A percentile compares a stretch with the other conserved stretches of the same genome.
Conservation (phyloP, 164 flowering plant species). For the Taxillus chinensis region DNA sequence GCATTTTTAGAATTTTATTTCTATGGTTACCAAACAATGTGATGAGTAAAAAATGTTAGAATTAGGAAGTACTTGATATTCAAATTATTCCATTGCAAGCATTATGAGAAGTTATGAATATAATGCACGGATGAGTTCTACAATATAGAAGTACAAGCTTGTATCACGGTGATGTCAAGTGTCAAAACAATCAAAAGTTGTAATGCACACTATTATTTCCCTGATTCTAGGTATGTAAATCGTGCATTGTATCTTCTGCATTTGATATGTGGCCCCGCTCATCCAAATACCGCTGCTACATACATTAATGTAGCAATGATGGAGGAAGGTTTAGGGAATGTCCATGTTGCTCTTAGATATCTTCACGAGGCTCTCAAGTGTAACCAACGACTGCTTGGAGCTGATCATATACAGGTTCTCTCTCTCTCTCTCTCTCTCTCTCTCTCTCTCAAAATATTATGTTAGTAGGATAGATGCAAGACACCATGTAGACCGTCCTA, state of each 20-base stretch:
- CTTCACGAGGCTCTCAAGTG: slow-evolving; percentile 94
- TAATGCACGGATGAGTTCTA: background rate
- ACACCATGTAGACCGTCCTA: too few species aligned
- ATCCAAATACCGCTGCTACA: slow-evolving; percentile 96
- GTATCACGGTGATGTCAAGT: background rate
- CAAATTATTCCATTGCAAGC: too few species aligned
- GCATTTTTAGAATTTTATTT: too few species aligned
- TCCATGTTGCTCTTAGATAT: slow-evolving; percentile 87
- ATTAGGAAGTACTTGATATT: too few species aligned
- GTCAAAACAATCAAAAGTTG: too few species aligned
- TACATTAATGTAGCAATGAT: slow-evolving; percentile 98
- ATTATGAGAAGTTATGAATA: too few species aligned
- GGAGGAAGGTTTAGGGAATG: slow-evolving; percentile 96
- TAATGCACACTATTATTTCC: background rate
- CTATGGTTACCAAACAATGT: too few species aligned
- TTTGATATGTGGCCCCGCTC: slow-evolving; percentile 88
- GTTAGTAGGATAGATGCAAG: too few species aligned
- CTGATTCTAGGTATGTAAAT: slow-evolving; percentile 67
- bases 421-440: slow-evolving; percentile 15
- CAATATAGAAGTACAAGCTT: background rate
- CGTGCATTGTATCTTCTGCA: slow-evolving; percentile 91
- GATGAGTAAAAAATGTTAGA: too few species aligned
- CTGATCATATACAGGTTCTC: slow-evolving; percentile 83
- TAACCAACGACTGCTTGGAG: slow-evolving; percentile 87
- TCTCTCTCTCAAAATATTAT: too few species aligned